Conservation (phyloP, 2,329 filamentous ascomycete genomes). For the Verticillium tricorpus region DNA sequence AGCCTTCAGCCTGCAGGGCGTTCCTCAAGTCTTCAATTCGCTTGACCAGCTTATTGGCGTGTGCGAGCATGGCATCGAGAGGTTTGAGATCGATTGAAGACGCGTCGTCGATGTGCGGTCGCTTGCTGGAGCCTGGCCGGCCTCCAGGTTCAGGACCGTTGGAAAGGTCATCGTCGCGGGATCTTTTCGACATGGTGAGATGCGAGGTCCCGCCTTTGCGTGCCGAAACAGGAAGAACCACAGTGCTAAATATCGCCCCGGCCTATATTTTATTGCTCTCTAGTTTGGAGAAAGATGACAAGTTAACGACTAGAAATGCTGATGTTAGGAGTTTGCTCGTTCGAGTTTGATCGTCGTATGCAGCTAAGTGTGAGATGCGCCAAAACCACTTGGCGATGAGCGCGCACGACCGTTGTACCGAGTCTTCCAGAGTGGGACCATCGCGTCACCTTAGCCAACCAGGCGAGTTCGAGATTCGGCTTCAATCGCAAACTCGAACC, state of each 20-base stretch:
- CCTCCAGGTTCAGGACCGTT: neutral
- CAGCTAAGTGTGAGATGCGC: neutral
- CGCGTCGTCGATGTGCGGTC: constrained; percentile 2
- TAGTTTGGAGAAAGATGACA: neutral
- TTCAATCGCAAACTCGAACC: constrained; percentile 13
- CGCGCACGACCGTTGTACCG: neutral
- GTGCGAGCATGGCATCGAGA: constrained; percentile 23
- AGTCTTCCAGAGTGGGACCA: neutral
- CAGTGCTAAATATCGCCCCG: too few relatives aligned
- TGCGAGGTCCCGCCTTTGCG: neutral
- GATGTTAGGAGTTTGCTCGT: neutral
- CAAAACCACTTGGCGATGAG: neutral
- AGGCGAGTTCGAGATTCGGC: neutral
- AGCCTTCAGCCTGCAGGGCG: neutral
- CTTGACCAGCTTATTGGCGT: constrained; percentile 33
- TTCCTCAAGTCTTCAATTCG: constrained; percentile 13
- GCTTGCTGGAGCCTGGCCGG: constrained; percentile 4
- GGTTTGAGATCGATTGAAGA: constrained; percentile 13
- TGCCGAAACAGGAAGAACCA: neutral
- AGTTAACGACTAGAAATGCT: neutral
- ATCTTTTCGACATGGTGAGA: constrained; percentile 10
- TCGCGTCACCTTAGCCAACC: neutral
- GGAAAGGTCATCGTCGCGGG: neutral
- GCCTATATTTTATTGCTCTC: neutral
- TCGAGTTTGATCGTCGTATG: neutral